A percentile compares a stretch with the other conserved stretches of the same genome.
Conservation (phyloP, 2,329 filamentous ascomycete species). For the Fusarium anguioides region DNA sequence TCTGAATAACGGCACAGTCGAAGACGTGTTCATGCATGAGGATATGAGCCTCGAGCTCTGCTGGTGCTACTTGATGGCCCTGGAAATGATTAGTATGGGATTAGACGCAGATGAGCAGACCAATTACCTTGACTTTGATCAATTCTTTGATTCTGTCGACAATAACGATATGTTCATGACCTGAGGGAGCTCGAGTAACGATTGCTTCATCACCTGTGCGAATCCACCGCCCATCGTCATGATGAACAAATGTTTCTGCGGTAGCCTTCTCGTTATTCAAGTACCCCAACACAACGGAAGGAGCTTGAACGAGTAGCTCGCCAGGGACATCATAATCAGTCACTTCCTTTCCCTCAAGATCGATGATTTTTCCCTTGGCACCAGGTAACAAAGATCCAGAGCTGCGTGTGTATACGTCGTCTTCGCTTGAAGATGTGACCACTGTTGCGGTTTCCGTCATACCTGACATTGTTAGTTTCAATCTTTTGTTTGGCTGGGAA, state of each 20-base stretch:
- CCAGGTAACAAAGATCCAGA: slow-evolving; percentile 75
- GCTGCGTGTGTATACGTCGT: slow-evolving; percentile 74
- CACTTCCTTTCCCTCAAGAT: slow-evolving; percentile 73
- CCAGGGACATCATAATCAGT: slow-evolving; percentile 77
- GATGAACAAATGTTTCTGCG: slow-evolving; percentile 76
- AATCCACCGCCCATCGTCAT: slow-evolving; percentile 78
- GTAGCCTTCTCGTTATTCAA: slow-evolving; percentile 87
- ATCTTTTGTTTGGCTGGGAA: slow-evolving; percentile 45
- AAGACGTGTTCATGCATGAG: slow-evolving; percentile 75
- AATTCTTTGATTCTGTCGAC: slow-evolving; percentile 79
- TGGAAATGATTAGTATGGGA: slow-evolving; percentile 44
- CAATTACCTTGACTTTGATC: slow-evolving; percentile 79
- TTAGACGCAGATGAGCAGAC: fast-evolving
- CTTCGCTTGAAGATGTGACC: slow-evolving; percentile 53
- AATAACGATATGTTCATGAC: slow-evolving; percentile 84
- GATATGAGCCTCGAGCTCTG: slow-evolving; percentile 80
- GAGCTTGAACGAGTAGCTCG: slow-evolving; percentile 83
- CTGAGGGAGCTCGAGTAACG: slow-evolving; percentile 69
- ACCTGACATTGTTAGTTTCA: slow-evolving; percentile 54
- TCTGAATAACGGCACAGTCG: slow-evolving; percentile 79
- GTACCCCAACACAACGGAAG: slow-evolving; percentile 83
- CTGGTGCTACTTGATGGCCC: slow-evolving; percentile 82
- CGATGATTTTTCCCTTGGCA: slow-evolving; percentile 71
- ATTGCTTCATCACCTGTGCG: slow-evolving; percentile 87
- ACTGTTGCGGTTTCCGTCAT: slow-evolving; percentile 41